These are phyloP conservation scores for Blastobotrys proliferans DNA, from an alignment of 1,139 yeast genomes.

Conservation along the genomic window DNA sequence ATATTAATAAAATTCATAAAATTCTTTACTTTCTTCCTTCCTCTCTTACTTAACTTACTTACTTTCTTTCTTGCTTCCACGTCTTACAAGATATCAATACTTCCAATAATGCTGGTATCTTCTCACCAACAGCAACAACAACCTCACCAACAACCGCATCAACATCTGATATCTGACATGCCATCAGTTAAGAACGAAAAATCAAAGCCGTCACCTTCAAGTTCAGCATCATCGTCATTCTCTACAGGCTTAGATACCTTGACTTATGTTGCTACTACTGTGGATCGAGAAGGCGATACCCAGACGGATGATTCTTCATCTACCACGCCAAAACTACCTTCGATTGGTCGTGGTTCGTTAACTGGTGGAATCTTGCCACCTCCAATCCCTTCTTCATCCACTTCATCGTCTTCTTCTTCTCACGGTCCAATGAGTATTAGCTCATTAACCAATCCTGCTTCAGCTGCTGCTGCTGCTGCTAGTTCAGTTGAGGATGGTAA, in stretches of 20 bases:
- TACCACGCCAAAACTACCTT: slow-evolving; percentile 1
- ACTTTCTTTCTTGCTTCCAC: no score
- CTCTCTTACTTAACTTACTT: no score
- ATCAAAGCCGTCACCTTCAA: neutral
- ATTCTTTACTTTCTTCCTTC: no score
- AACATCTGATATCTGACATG: no score
- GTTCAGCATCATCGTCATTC: neutral
- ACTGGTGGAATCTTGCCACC: slow-evolving; percentile 6
- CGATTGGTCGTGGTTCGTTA: neutral
- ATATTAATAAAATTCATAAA: no score
- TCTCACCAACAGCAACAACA: no score
- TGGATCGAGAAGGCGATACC: slow-evolving; percentile 1
- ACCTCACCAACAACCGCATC: no score
- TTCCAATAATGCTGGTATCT: no score
- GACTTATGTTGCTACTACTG: slow-evolving; percentile 8
- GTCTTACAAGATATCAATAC: no score
- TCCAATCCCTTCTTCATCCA: slow-evolving; percentile 1
- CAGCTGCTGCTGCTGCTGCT: neutral
- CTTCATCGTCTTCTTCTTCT: neutral
- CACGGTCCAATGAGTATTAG: slow-evolving; percentile 9
- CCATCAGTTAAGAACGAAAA: no score
- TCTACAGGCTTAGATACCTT: slow-evolving; percentile 9
- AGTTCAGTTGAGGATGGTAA: neutral
- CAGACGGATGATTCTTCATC: neutral
- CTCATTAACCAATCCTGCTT: slow-evolving; percentile 2